Evolutionary conservation across 2,329 filamentous ascomycete genomes (phyloP).

Genomic region (Chaetomium strumarium): DNA sequence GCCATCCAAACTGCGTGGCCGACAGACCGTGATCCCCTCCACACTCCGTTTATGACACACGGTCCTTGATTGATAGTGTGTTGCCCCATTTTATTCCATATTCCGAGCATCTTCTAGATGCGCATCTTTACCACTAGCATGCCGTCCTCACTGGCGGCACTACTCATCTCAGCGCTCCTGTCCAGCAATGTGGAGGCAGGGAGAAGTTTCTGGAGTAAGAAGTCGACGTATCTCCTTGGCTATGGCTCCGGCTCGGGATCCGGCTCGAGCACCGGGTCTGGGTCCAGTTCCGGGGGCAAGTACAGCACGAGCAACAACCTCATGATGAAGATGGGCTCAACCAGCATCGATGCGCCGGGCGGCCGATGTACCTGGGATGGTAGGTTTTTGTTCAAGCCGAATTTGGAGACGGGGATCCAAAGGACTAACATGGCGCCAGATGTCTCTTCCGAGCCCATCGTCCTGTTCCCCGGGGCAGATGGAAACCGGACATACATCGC

Average conservation of each 20-base stretch:
- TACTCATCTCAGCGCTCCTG: conserved; percentile 3
- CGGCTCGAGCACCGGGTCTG: not conserved
- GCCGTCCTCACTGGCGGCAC: conserved; percentile 7
- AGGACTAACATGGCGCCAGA: conserved; percentile 13
- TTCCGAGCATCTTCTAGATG: conserved; percentile 1
- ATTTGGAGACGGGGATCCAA: not conserved
- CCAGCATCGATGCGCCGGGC: conserved; percentile 13
- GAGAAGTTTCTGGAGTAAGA: conserved; percentile 1
- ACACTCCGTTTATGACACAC: not conserved
- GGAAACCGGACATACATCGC: conserved; percentile 20
- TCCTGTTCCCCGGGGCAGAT: conserved; percentile 12
- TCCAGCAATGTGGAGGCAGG: conserved; percentile 1
- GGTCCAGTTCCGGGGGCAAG: not conserved
- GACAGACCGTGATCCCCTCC: not conserved
- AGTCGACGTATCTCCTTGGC: not conserved
- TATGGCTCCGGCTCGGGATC: not conserved
- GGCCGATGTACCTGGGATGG: conserved; percentile 14
- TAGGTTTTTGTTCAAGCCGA: not conserved
- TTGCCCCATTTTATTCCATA: not conserved
- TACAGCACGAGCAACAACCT: conserved; percentile 5
- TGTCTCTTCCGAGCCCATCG: conserved; percentile 13
- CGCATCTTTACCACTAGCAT: not conserved
- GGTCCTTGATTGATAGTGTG: not conserved
- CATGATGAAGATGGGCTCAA: conserved; percentile 12
- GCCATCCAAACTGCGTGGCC: conserved; percentile 1